Percentiles rank a stretch among this genome's conserved stretches.
phyloP scores from a whole-genome alignment of 106 monocot species.

The Dendrobium nobile region DNA sequence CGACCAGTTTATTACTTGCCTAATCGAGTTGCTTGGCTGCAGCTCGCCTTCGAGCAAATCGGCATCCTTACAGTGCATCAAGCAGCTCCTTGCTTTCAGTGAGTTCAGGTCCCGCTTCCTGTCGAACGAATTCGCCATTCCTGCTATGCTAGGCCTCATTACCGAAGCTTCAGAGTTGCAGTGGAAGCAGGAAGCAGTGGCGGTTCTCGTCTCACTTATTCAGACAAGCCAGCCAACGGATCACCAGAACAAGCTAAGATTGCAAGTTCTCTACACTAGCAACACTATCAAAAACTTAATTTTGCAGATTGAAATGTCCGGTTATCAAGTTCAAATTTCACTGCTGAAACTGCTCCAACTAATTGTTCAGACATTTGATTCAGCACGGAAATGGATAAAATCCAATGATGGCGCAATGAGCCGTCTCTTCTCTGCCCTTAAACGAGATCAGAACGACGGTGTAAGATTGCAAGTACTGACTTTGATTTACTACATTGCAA shows the following conservation, averaged over 20 bases:
- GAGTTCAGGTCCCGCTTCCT: conserved; percentile 1
- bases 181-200: conserved; percentile 7
- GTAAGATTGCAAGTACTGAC: conserved; percentile 9
- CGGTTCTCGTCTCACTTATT: conserved; percentile 5
- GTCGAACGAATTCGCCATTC: background rate
- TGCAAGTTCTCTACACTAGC: conserved; percentile 8
- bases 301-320: background rate
- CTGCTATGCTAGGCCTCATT: conserved; percentile 3
- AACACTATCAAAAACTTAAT: conserved; percentile 12
- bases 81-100: background rate
- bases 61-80: conserved; percentile 11
- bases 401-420: background rate
- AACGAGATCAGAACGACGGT: background rate
- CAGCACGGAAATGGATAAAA: conserved; percentile 4
- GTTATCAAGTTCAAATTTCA: background rate
- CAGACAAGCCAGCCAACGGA: background rate
- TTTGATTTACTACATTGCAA: background rate
- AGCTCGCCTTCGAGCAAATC: background rate
- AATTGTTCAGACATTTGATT: conserved; percentile 9
- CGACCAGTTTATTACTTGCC: conserved; percentile 6
- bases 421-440: conserved; percentile 2
- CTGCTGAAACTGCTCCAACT: background rate
- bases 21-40: background rate
- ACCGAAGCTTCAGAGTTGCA: background rate
- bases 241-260: background rate